Base-by-base conservation (phyloP, 352 stramenopile genomes). In the Phytophthora vignae region DNA sequence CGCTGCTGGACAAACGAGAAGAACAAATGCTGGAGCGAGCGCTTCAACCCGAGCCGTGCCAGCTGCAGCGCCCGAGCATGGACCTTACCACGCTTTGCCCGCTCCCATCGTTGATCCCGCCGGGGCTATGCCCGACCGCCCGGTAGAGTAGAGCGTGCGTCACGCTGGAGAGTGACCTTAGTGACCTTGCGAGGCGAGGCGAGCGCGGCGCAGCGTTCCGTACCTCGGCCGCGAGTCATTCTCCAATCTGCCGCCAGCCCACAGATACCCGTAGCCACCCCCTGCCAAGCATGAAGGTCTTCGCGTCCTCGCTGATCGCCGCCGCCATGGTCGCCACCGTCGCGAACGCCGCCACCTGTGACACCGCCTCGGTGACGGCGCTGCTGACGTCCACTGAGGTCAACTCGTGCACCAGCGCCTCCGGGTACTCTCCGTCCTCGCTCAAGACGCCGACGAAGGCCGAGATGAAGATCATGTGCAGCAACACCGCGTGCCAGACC, bases 401-500 rank as follows among this genome's bases (percentile, higher is more conserved):
- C 8, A 25, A 56, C 12, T 33, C 66, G 64, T 84, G 77, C 64
- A 57, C 77, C 2, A 59, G 55, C 8, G 67, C 72, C 53, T 81
- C 76, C 36, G 74, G 73, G 25, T 84, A 79, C 77, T 62, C 52
- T 6, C 73, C 76, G 60, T 60, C 73, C 38, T 69, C 67, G 38
- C 70, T 75, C 11, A 4, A 46, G 40, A 71, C 65, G 11, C 77
- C 77, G 9, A 65, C 64, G n/a, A 48, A 64, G 7, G 60, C 50
- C 17, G 25, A 67, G 54, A 56, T 81, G 57, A 49, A 53, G 3
- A 55, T 60, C 62, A 74, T 84, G 70, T 84, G 74, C 74, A 69
- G 55, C 21, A 69, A 64, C 42, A 61, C 53, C 11, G 53, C 71
- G 22, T 84, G 77, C 71, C 56, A 77, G 64, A n/a, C 56, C 4